Conservation (phyloP, 2,329 filamentous ascomycete species). For the Fusarium cicatricum region DNA sequence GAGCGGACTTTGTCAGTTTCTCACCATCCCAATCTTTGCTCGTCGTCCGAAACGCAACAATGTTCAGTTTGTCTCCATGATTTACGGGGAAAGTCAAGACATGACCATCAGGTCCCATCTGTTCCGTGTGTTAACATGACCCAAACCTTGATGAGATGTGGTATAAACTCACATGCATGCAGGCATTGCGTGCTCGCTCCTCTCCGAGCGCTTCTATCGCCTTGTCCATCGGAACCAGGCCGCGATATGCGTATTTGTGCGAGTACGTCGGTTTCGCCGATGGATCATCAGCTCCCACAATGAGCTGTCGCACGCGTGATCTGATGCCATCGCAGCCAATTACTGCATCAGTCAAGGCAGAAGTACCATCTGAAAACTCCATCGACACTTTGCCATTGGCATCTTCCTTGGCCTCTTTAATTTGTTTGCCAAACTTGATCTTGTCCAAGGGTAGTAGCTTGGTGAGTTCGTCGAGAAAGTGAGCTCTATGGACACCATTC, state of each 20-base stretch:
- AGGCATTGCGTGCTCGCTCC: conserved; percentile 43
- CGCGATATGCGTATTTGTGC: conserved; percentile 66
- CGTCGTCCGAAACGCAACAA: conserved; percentile 55
- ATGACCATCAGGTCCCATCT: conserved; percentile 60
- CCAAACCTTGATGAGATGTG: accelerated
- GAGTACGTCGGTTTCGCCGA: conserved; percentile 55
- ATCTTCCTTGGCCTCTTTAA: conserved; percentile 44
- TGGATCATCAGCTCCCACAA: conserved; percentile 54
- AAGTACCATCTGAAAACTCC: conserved; percentile 52
- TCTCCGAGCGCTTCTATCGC: conserved; percentile 58
- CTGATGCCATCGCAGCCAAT: conserved; percentile 74
- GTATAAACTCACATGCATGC: conserved; percentile 35
- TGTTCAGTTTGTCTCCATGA: conserved; percentile 63
- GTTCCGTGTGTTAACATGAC: neutral
- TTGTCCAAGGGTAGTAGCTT: conserved; percentile 47
- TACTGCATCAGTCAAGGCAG: conserved; percentile 50
- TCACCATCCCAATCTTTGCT: conserved; percentile 42
- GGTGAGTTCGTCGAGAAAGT: conserved; percentile 51
- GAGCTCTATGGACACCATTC: conserved; percentile 48
- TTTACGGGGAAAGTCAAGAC: conserved; percentile 67
- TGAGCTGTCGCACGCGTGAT: conserved; percentile 57
- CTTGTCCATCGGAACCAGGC: conserved; percentile 56
- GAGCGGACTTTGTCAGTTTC: conserved; percentile 34
- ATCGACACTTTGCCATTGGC: conserved; percentile 39
- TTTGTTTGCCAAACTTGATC: conserved; percentile 47